These are phyloP conservation scores for Diospyros lotus DNA, from an alignment of 148 eudicot genomes.

Conservation along the genomic window DNA sequence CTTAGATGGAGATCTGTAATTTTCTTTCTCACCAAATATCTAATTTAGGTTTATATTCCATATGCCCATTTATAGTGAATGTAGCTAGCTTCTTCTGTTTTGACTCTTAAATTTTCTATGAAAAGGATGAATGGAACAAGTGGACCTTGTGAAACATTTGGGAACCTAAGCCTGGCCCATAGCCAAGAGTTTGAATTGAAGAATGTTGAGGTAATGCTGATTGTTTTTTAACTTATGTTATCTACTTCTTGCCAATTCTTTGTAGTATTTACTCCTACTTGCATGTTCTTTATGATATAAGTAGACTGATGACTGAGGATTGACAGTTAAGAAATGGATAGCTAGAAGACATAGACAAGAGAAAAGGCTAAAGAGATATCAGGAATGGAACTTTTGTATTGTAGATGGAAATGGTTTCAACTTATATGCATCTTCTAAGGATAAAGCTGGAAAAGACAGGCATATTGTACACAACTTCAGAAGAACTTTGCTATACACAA, in stretches of 20 bases:
- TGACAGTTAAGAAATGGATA: not conserved
- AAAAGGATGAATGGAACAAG: conserved; percentile 78
- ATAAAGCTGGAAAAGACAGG: not conserved
- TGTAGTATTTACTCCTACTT: not conserved
- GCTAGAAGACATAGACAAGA: not conserved
- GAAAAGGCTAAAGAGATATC: not conserved
- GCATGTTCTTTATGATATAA: not conserved
- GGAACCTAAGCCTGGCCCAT: conserved; percentile 75
- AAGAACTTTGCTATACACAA: too few species aligned
- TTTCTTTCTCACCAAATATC: conserved; percentile 11
- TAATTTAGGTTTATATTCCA: not conserved
- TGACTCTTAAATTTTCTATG: conserved; percentile 8
- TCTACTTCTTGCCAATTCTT: not conserved
- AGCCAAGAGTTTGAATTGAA: conserved; percentile 73
- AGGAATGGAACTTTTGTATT: too few species aligned
- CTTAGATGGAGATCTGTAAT: conserved; percentile 86
- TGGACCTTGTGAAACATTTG: conserved; percentile 95
- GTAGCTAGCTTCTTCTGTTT: not conserved
- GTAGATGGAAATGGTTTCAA: not conserved
- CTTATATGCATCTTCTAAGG: not conserved
- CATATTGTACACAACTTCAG: not conserved
- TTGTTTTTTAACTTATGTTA: not conserved
- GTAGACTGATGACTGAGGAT: not conserved
- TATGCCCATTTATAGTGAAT: not conserved
- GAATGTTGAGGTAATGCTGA: conserved; percentile 72